Evolutionary conservation across 805 yeast species (phyloP), one percentile per base, ranked within the genome.

Genomic region (Hanseniaspora taiwanica): DNA sequence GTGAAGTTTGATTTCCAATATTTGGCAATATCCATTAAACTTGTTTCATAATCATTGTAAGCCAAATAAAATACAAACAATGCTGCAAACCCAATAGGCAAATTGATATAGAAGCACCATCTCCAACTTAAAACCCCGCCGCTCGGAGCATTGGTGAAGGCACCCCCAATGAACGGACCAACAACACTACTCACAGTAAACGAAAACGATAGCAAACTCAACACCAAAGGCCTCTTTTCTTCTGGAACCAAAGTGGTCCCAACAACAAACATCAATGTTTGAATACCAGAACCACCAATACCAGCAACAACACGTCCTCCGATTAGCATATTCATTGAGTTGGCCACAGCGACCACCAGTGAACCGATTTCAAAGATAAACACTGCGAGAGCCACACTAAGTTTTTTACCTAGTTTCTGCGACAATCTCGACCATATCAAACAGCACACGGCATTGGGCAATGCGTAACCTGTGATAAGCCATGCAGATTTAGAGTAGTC

Each of bases 301-400:
- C 91, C 91, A 42, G 75, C 75, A 17, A 81, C 59, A 6, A 74
- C 78, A 48, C 94, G 66, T 0, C 85, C 87, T 2, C 76, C 84
- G 42, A 81, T 76, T 35, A 81, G 55, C 66, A 72, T 69, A 42
- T 68, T 61, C 75, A 81, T 76, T 29, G 65, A 63, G 14, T 50
- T 55, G 0, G 84, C 57, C 5, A 71, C 47, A 1, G 81, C 87
- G 42, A 71, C 60, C 7, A 78, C 57, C 41, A 78, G 59, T 0
- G 83, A 76, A 0, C 87, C 87, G 4, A 69, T 55, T 50, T 74
- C 76, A 51, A 79, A 78, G 2, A 80, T 48, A 1, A 66, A 47
- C 3, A 78, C 59, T 1, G 78, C 71, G 2, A 55, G 53, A 7
- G 73, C 47, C 48, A 76, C 49, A 6, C 74, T 59, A 39, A 64